Conservation (phyloP, 2,329 filamentous ascomycete genomes). For the Cryphonectria carpinicola region DNA sequence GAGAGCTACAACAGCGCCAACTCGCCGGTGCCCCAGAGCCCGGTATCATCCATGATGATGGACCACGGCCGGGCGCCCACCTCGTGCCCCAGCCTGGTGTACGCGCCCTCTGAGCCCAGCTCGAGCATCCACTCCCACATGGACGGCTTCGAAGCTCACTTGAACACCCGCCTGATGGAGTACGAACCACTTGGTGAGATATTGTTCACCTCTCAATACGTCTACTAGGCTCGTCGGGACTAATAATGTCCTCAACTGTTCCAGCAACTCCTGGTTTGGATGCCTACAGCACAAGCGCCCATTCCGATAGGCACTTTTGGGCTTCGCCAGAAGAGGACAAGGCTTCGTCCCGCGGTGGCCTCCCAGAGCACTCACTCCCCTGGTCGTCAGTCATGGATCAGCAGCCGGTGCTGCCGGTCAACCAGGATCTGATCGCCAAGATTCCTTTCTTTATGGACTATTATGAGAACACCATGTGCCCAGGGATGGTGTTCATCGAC, state of each 20-base stretch:
- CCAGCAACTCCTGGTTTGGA: slow-evolving; percentile 58
- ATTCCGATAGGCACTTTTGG: slow-evolving; percentile 54
- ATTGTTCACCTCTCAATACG: slow-evolving; percentile 43
- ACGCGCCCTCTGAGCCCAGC: slow-evolving; percentile 62
- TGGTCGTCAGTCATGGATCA: slow-evolving; percentile 54
- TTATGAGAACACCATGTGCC: slow-evolving; percentile 90
- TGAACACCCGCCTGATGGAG: slow-evolving; percentile 58
- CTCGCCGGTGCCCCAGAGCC: slow-evolving; percentile 60
- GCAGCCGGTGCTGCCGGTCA: slow-evolving; percentile 54
- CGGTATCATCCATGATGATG: slow-evolving; percentile 58
- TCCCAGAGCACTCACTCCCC: slow-evolving; percentile 50
- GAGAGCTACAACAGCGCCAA: slow-evolving; percentile 58
- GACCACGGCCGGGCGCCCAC: slow-evolving; percentile 56
- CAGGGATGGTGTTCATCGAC: slow-evolving; percentile 90
- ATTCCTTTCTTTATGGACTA: slow-evolving; percentile 92
- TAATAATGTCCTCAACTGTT: slow-evolving; percentile 30
- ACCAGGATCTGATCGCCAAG: slow-evolving; percentile 70
- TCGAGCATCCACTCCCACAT: slow-evolving; percentile 64
- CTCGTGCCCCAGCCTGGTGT: slow-evolving; percentile 64
- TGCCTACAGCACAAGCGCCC: slow-evolving; percentile 54
- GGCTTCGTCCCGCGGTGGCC: slow-evolving; percentile 45
- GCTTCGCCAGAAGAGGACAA: slow-evolving; percentile 51
- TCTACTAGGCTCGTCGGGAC: slow-evolving; percentile 29
- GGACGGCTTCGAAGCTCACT: slow-evolving; percentile 60
- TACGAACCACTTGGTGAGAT: slow-evolving; percentile 61